Base-by-base conservation (phyloP, 495 filamentous ascomycete genomes). In the Collariella sp. region DNA sequence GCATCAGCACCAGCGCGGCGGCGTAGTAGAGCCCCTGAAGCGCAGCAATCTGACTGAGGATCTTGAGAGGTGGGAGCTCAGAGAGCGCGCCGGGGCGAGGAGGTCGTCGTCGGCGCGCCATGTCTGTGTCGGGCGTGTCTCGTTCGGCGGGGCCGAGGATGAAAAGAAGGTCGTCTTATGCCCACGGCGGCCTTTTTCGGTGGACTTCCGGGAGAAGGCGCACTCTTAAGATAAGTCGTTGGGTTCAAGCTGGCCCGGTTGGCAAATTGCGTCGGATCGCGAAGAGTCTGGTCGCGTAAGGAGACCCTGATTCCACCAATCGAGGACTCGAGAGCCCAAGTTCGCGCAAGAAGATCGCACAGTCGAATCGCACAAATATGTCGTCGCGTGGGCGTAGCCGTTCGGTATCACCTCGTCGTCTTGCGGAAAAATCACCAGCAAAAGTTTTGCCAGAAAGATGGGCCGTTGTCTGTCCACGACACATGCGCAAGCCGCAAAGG, bases 11-110 rank as follows among this genome's bases (percentile, higher is more conserved):
- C 18, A 85, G 76, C 3, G 86, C 87, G 61, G 75, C 76, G 56
- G 72, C 71, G 79, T 97, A 97, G 77, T 88, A 96, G 59, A 85
- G 79, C 26, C 75, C 65, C 66, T 99, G 93, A n/a, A 99, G 80
- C 20, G 86, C 67, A 61, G 86, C 58, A 68, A 99, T 96, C 72
- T 96, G 93, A 56, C 79, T 80, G 50, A 91, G 74, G 73, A 96
- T 89, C 65, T 84, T 87, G 61, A 89, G 76, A 38, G 91, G 91
- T 16, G 88, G 83, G 49, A 91, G 85, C 64, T 91, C 87, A 60
- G 83, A 77, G 58, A 88, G 81, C 46, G 87, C 83, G 76, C 87
- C 87, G 46, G 88, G 77, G 61, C 85, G 86, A 49, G 83, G 84
- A 23, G 87, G 86, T 46, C 85, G 86, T 61, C 86, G 83, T 55